Percentiles rank a stretch among this genome's conserved stretches.
Evolutionary conservation across 1,284 basidiomycete genomes (phyloP).

Genomic region (Golubevia pallescens): DNA sequence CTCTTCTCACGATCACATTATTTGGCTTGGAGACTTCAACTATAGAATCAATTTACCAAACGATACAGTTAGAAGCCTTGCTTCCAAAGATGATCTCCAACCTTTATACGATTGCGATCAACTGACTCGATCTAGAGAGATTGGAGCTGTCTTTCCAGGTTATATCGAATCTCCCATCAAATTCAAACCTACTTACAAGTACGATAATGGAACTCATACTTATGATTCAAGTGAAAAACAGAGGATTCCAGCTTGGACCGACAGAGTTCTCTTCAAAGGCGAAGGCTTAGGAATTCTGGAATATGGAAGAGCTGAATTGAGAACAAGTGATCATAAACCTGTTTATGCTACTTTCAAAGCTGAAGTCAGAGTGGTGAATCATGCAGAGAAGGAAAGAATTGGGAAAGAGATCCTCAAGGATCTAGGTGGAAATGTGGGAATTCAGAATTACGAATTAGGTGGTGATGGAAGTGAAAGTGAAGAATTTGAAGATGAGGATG

Average conservation of each 20-base stretch:
- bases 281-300: too few relatives aligned
- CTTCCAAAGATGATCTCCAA: constrained; percentile 74
- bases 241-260: constrained; percentile 91
- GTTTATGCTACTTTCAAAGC: constrained; percentile 85
- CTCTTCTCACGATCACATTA: constrained; percentile 80
- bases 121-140: constrained; percentile 26
- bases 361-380: constrained; percentile 79
- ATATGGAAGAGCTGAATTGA: constrained; percentile 76
- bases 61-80: constrained; percentile 75
- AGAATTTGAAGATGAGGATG: constrained; percentile 6
- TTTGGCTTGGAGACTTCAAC: constrained; percentile 94
- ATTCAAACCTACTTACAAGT: constrained; percentile 88
- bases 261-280: constrained; percentile 17
- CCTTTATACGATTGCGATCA: constrained; percentile 77
- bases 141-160: constrained; percentile 73
- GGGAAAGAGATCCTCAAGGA: constrained; percentile 68
- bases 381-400: constrained; percentile 74
- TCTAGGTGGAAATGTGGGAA: background rate
- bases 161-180: constrained; percentile 86
- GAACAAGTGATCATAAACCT: constrained; percentile 91
- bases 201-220: constrained; percentile 75
- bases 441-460: background rate
- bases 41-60: constrained; percentile 90
- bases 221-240: constrained; percentile 97
- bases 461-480: background rate